Percentiles rank a stretch among this genome's conserved stretches.
Evolutionary conservation across 805 yeast genomes (phyloP).

Genomic region (Metschnikowia similis): DNA sequence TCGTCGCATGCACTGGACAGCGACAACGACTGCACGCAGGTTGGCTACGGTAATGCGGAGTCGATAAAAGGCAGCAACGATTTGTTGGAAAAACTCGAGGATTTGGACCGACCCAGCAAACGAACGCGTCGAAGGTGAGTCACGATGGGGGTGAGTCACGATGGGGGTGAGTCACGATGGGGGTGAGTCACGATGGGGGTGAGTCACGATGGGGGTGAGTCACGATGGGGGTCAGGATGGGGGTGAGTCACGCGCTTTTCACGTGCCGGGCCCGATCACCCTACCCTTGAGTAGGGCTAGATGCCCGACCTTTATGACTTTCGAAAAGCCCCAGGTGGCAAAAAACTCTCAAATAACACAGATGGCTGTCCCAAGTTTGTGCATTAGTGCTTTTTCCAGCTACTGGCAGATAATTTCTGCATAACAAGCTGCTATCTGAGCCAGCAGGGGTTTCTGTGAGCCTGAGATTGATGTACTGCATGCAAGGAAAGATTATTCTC

Average conservation of each 20-base stretch:
- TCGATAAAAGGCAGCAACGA: constrained; percentile 9
- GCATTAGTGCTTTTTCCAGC: not conserved
- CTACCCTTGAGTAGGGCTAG: too few species aligned
- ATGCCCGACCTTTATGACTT: too few species aligned
- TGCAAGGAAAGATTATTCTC: constrained; percentile 2
- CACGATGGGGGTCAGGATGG: not conserved
- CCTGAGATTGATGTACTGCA: not conserved
- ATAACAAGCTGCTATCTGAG: not conserved
- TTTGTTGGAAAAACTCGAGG: constrained; percentile 15
- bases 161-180: not conserved
- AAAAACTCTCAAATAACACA: too few species aligned
- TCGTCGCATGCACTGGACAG: constrained; percentile 7
- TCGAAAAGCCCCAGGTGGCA: too few species aligned
- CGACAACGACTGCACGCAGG: constrained; percentile 13
- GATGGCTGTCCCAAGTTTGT: not conserved
- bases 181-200: not conserved
- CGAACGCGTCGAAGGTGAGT: constrained; percentile 5
- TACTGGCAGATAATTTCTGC: constrained; percentile 1
- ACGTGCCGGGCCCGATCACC: too few species aligned
- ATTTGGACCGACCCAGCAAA: constrained; percentile 8
- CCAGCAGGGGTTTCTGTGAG: not conserved
- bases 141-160: not conserved
- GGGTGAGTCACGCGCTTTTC: not conserved
- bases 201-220: too few species aligned
- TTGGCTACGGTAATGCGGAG: constrained; percentile 17